Evolutionary conservation across 352 stramenopile genomes (phyloP).

Genomic region (Globisporangium acanthophoron): DNA sequence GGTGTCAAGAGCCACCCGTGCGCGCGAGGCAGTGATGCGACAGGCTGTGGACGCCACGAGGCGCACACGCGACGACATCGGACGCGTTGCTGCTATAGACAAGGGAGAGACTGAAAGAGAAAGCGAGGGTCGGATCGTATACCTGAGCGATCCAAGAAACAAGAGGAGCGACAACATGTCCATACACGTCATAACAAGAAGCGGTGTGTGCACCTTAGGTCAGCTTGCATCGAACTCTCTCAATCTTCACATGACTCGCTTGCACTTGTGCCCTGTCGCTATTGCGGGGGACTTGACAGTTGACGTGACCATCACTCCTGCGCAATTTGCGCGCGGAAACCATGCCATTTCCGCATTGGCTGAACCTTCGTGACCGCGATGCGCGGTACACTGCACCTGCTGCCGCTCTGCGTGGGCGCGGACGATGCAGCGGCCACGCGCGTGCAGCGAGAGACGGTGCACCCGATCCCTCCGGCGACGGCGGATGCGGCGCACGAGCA

Average conservation of each 20-base stretch:
- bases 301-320: conserved; percentile 12
- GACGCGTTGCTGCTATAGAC: neutral
- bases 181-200: neutral
- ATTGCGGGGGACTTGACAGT: neutral
- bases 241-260: neutral
- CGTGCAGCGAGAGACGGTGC: conserved; percentile 12
- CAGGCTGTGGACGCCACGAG: too few species aligned
- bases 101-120: neutral
- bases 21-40: neutral
- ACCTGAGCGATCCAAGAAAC: neutral
- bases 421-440: conserved; percentile 18
- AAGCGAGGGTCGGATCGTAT: neutral
- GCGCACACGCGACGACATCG: neutral
- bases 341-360: conserved; percentile 3
- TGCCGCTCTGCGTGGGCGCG: conserved; percentile 41
- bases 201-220: neutral
- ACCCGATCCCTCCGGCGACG: conserved; percentile 1
- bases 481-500: neutral
- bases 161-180: neutral
- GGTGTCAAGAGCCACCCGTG: too few species aligned
- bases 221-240: neutral
- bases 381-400: conserved; percentile 47
- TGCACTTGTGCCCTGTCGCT: neutral
- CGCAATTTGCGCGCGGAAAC: conserved; percentile 9
- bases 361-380: conserved; percentile 22